Conservation (phyloP, 345 rosid genomes). For the Toxicodendron radicans region DNA sequence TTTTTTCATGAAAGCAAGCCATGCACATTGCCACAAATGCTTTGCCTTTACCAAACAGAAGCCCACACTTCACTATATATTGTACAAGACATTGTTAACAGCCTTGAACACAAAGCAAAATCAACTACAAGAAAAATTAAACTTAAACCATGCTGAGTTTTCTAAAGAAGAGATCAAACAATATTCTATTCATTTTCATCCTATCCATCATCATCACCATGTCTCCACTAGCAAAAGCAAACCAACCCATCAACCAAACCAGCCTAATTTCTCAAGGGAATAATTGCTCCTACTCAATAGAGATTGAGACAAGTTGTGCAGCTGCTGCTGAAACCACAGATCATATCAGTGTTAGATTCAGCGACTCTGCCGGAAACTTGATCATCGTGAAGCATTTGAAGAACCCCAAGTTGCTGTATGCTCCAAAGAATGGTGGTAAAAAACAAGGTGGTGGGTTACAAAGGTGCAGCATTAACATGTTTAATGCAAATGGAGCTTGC, state of each 20-base stretch:
- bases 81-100: not conserved
- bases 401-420: constrained; percentile 14
- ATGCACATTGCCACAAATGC: not conserved
- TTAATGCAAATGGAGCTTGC: constrained; percentile 15
- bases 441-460: constrained; percentile 15
- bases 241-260: constrained; percentile 3
- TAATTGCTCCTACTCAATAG: constrained; percentile 15
- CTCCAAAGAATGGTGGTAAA: constrained; percentile 9
- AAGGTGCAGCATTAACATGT: constrained; percentile 8
- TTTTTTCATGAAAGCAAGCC: not conserved
- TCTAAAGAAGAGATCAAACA: not conserved
- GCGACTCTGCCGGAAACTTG: constrained; percentile 13
- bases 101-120: not conserved
- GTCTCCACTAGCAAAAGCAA: constrained; percentile 8
- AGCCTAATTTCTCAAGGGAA: not conserved
- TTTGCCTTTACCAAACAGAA: not conserved
- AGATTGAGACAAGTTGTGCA: constrained; percentile 24
- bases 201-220: not conserved
- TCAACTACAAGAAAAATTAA: not conserved
- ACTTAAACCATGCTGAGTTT: not conserved
- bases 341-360: constrained; percentile 16
- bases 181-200: not conserved
- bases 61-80: not conserved
- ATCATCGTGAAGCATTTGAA: constrained; percentile 22
- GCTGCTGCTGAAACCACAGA: constrained; percentile 24